Evolutionary conservation across 352 stramenopile genomes (phyloP), one percentile per base, ranked within the genome.

Genomic region (Thalassiosira livingstoniorum): DNA sequence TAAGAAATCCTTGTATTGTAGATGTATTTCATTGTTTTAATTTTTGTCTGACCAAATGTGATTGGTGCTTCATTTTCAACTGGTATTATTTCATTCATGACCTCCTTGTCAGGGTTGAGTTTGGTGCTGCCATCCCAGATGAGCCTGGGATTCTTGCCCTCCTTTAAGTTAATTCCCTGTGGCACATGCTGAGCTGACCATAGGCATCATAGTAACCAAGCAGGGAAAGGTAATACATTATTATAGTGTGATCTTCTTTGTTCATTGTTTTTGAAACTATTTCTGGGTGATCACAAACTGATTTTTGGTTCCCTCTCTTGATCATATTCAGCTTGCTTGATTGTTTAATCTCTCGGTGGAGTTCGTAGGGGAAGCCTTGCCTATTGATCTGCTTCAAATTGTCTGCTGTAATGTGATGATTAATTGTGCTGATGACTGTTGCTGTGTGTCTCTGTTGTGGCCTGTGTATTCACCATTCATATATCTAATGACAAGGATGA

Each of bases 1-100:
- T 45, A 80, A 2, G 23, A 70, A 21, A 83, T 60, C 18, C 62
- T 25, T 4, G 53, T 7, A n/a, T 82, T 87, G 5, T 62, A 82
- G 4, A 87, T 45, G 13, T 31, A 13, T 0, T 34, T 27, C 23
- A 65, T 45, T 5, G 74, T 51, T 1, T 37, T n/a, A 0, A 32
- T 11, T 13, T 76, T 34, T 0, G 43, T 53, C n/a, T 47, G 15
- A 47, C 39, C 39, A 15, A 47, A 47, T 18, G 39, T 47, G 39
- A 47, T 15, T 47, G 39, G 39, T 47, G 39, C 7, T 47, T 47
- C 39, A 7, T 47, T 15, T 18, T 47, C 7, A 18, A 15, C 15
- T 47, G 39, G 39, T 15, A 15, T 47, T 7, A 47, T 47, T 47
- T 47, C 39, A 15, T 47, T 47, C 39, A 47, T 47, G 39, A 15